These are phyloP conservation scores for Russula emetica DNA, from an alignment of 768 basidiomycete species.

Conservation along the genomic window DNA sequence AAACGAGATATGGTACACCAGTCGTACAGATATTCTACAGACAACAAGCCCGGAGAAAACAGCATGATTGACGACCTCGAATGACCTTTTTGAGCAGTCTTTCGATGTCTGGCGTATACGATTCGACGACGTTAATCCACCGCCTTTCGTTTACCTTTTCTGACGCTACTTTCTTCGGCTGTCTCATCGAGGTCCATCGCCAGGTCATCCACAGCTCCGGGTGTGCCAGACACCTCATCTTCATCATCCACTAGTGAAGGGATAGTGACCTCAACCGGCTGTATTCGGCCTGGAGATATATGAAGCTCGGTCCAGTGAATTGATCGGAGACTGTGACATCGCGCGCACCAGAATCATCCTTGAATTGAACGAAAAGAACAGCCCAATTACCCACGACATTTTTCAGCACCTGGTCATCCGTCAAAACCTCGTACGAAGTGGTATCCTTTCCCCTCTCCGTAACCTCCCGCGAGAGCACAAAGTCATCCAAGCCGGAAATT, in stretches of 20 bases:
- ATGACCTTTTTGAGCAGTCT: background rate
- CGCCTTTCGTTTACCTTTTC: constrained; percentile 66
- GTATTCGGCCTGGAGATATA: constrained; percentile 43
- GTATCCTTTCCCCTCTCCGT: constrained; percentile 49
- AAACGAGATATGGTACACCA: background rate
- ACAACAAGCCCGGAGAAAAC: background rate
- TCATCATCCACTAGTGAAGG: constrained; percentile 62
- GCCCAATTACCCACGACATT: constrained; percentile 62
- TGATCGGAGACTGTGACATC: background rate
- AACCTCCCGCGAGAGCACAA: constrained; percentile 57
- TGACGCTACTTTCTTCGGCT: constrained; percentile 36
- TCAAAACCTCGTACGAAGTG: constrained; percentile 51
- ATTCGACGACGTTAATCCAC: constrained; percentile 28
- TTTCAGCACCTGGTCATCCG: constrained; percentile 45
- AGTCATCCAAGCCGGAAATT: constrained; percentile 43
- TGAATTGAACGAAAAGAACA: constrained; percentile 61
- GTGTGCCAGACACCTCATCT: constrained; percentile 39
- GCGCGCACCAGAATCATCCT: constrained; percentile 55
- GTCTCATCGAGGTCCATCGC: constrained; percentile 30
- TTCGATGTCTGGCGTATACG: background rate
- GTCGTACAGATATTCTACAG: background rate
- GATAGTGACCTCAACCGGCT: constrained; percentile 55
- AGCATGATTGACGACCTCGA: background rate
- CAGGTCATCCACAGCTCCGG: constrained; percentile 10
- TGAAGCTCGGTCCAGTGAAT: background rate